Base-by-base conservation (phyloP, 129 eudicot species). In the Ambrosia artemisiifolia region DNA sequence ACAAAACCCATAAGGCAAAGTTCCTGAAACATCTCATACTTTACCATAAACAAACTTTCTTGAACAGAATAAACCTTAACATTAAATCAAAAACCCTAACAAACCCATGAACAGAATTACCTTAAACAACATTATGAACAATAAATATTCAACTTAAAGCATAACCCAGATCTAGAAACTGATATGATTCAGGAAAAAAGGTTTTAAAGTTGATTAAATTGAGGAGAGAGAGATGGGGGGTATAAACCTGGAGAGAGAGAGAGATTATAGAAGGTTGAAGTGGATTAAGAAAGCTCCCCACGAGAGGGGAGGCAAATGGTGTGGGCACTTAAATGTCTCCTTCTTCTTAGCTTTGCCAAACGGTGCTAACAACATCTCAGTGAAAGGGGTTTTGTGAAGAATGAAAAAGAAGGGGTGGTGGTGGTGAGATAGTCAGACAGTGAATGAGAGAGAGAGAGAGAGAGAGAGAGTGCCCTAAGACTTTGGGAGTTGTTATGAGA, bases 101-200 rank as follows among this genome's bases (percentile, higher is more conserved):
- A 64, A 30, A 13, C 59, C 56, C 35, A 64, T 16, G 17, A 69
- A 55, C 75, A 64, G 43, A 33, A 12, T 12, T 47, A 42, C 24
- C 19, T 34, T 11, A 46, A 2, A 32, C 17, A 19, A 49, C 75
- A 46, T 36, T 62, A 63, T 66, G 35, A 70, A 82, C 76, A 70
- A 75, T 65, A 60, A 69, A 84, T 49, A 54, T 67, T 78, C 50
- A 65, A 43, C 4, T 63, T 35, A 4, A 71, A 65, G 46, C 32
- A 82, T 67, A 46, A 68, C 70, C 78, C 94, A 71, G 85, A 83
- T 88, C 85, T 75, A 78, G 43, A 73, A 36, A 65, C 48, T 32
- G 10, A 33, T 2, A 33, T 42, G 30, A n/a, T 44, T 57, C 33
- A 14, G 67, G 59, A 61, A 71, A 7, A 68, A 57, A 11, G 48